A percentile compares a stretch with the other conserved stretches of the same genome.
Evolutionary conservation across 2,329 filamentous ascomycete genomes (phyloP).

Genomic region (Akanthomyces muscarius): DNA sequence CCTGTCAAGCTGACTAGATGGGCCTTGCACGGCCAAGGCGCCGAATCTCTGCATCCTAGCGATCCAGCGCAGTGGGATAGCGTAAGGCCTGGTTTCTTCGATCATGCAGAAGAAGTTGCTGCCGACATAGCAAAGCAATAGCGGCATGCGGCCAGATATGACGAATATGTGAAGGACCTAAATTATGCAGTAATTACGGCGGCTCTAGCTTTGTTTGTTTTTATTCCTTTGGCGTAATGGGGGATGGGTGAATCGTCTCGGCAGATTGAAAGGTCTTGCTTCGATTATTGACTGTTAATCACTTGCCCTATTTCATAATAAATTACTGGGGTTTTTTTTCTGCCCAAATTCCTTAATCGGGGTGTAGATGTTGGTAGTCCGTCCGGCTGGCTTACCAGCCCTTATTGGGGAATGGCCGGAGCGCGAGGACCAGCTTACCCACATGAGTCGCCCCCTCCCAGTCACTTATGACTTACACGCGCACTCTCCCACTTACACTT

Average conservation of each 20-base stretch:
- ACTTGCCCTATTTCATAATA: background rate
- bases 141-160: background rate
- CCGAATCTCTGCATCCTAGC: conserved; percentile 21
- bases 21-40: conserved; percentile 24
- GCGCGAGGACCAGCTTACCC: background rate
- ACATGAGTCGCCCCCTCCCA: conserved; percentile 6
- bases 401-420: background rate
- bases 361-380: background rate
- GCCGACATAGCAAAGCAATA: conserved; percentile 20
- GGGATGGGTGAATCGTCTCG: background rate
- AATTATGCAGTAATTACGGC: background rate
- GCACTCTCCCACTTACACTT: conserved; percentile 10
- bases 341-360: background rate
- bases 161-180: background rate
- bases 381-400: background rate
- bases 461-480: conserved; percentile 5
- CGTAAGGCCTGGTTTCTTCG: conserved; percentile 26
- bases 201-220: background rate
- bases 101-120: conserved; percentile 26
- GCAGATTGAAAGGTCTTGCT: background rate
- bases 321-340: background rate
- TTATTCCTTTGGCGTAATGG: background rate
- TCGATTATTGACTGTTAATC: background rate
- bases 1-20: conserved; percentile 25
- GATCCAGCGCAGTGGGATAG: conserved; percentile 24